These are phyloP conservation scores for Exophiala oligosperma DNA, from an alignment of 2,329 filamentous ascomycete genomes.

Conservation along the genomic window DNA sequence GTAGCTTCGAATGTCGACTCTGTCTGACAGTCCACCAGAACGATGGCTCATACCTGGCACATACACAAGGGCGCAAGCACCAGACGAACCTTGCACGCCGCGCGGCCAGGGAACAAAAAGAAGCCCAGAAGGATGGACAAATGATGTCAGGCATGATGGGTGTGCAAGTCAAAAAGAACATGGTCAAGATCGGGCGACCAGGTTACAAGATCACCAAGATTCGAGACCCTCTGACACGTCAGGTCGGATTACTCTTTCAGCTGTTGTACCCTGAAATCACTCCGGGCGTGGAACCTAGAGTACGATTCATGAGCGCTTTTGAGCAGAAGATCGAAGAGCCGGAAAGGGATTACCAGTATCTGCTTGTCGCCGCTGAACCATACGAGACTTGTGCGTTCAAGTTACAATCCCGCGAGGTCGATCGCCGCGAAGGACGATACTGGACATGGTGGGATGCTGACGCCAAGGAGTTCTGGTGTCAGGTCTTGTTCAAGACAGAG, in stretches of 20 bases:
- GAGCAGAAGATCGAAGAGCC: conserved; percentile 94
- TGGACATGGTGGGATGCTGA: conserved; percentile 97
- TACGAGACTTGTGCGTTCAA: conserved; percentile 99
- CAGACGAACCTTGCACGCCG: conserved; percentile 96
- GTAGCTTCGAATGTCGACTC: conserved; percentile 94
- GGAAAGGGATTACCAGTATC: conserved; percentile 91
- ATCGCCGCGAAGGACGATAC: conserved; percentile 81
- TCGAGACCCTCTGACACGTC: conserved; percentile 80
- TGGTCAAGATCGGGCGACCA: conserved; percentile 92
- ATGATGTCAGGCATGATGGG: conserved; percentile 69
- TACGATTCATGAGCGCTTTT: conserved; percentile 97
- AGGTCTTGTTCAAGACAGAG: conserved; percentile 98
- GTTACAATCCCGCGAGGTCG: conserved; percentile 88
- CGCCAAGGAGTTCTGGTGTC: conserved; percentile 94
- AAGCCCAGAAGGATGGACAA: conserved; percentile 69
- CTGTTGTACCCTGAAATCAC: conserved; percentile 91
- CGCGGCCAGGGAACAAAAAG: conserved; percentile 91
- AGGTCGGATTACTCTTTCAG: conserved; percentile 92
- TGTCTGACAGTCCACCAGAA: conserved; percentile 98
- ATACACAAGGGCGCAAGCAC: conserved; percentile 98
- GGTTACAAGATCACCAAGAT: conserved; percentile 99
- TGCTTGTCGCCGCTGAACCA: conserved; percentile 91
- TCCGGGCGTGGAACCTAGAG: conserved; percentile 71
- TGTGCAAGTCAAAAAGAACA: conserved; percentile 76
- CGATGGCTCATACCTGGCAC: conserved; percentile 96